phyloP scores from a whole-genome alignment of 2,329 filamentous ascomycete species.

The Grosmannia huntii region DNA sequence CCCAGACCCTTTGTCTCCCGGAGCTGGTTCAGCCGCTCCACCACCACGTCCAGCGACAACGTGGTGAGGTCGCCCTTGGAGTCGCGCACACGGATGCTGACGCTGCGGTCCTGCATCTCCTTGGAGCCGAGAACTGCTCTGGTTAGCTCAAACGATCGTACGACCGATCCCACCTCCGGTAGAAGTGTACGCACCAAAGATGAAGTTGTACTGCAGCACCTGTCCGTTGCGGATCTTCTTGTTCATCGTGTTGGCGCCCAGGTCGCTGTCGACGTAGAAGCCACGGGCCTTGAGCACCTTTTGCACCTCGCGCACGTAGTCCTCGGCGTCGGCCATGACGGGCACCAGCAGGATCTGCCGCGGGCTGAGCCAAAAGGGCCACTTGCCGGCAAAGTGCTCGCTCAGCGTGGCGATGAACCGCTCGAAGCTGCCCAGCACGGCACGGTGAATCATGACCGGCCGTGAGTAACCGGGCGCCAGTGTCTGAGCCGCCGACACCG shows the following conservation, averaged over 20 bases:
- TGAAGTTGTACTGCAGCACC: conserved; percentile 72
- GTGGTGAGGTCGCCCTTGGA: conserved; percentile 13
- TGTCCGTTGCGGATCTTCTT: conserved; percentile 83
- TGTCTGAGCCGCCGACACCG: conserved; percentile 27
- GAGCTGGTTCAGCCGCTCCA: conserved; percentile 9
- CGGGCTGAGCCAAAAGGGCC: conserved; percentile 83
- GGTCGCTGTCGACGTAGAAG: conserved; percentile 60
- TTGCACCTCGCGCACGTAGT: conserved; percentile 66
- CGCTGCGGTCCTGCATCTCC: conserved; percentile 15
- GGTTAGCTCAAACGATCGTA: not conserved
- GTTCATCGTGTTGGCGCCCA: conserved; percentile 67
- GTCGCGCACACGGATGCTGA: conserved; percentile 15
- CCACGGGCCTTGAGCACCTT: conserved; percentile 51
- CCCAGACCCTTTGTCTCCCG: conserved; percentile 8
- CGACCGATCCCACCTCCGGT: not conserved
- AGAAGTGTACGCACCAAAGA: conserved; percentile 43
- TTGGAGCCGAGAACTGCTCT: conserved; percentile 12
- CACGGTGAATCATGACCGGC: conserved; percentile 78
- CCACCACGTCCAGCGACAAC: conserved; percentile 10
- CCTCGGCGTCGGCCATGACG: conserved; percentile 57
- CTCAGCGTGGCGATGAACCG: conserved; percentile 61
- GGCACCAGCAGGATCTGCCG: conserved; percentile 70
- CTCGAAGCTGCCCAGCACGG: conserved; percentile 59
- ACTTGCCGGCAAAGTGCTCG: conserved; percentile 78
- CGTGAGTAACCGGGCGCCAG: conserved; percentile 59